A percentile compares a stretch with the other conserved stretches of the same genome.
Evolutionary conservation across 306 rosid species (phyloP).

Genomic region (Senna siamea): DNA sequence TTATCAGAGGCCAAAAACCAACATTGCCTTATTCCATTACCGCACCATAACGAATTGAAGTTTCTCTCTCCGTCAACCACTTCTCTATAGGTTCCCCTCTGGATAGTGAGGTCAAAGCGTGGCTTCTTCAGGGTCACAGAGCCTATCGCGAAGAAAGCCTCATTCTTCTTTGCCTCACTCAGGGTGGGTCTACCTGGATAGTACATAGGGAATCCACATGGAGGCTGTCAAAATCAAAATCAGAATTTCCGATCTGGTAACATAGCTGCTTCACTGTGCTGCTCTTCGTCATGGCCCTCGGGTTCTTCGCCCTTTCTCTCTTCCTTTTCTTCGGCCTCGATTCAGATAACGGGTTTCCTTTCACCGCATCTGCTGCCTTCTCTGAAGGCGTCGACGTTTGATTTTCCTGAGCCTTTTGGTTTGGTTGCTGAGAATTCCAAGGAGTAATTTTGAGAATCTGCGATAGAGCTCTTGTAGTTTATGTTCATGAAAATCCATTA

Average conservation of each 20-base stretch:
- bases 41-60: background rate
- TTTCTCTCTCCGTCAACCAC: background rate
- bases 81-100: background rate
- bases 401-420: background rate
- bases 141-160: constrained; percentile 89
- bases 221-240: no score
- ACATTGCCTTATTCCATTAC: no score
- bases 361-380: constrained; percentile 62
- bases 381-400: constrained; percentile 87
- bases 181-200: no score
- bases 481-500: background rate
- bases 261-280: constrained; percentile 78
- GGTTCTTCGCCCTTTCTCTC: constrained; percentile 67
- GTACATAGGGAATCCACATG: no score
- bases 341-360: constrained; percentile 48
- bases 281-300: constrained; percentile 83
- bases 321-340: constrained; percentile 79
- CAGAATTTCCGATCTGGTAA: constrained; percentile 81
- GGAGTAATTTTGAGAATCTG: background rate
- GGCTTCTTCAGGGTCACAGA: no score
- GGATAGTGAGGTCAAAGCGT: constrained; percentile 60
- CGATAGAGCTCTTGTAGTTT: background rate
- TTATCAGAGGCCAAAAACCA: no score
- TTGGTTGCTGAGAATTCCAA: background rate
- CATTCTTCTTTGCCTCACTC: constrained; percentile 31